Evolutionary conservation across 2,329 filamentous ascomycete species (phyloP), one percentile per base, ranked within the genome.

Genomic region (Podosphaera xanthii): DNA sequence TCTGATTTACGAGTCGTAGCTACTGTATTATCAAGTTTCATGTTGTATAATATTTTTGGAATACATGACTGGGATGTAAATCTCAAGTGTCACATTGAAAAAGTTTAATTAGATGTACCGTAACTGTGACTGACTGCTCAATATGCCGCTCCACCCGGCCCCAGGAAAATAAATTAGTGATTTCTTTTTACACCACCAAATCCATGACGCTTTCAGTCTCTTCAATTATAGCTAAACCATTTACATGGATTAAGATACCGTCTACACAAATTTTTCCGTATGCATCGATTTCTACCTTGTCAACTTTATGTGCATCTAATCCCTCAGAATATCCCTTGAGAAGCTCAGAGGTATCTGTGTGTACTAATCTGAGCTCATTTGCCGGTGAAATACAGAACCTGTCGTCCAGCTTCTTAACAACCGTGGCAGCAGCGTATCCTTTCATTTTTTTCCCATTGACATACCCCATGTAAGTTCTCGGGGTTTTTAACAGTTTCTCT

Each of bases 401-500:
- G 10, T 44, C 35, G 33, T 59, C 57, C 30, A 59, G 34, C 14
- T 59, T 59, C 14, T 53, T 59, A 2, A 59, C 57, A 5, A 59
- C 22, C 10, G 48, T 59, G 14, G 38, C 57, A 22, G 50, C 50
- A 30, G 50, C 57, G 38, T 59, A 59, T 34, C 50, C 48, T 30
- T 33, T 53, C 35, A 52, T 53, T 30, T 59, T 53, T 44, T 53
- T 48, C 10, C 57, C 48, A 53, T 55, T 69, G 70, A 85, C 72
- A 6, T 70, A 70, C 1, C 77, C 82, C 38, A 68, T 70, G 66
- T 84, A 86, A 0, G 68, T 68, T 66, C 84, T 82, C 1, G 79
- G 74, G 14, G 68, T 63, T 55, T 73, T 77, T n/a, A 95, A 72
- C 6, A 91, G 77, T 65, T 88, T 82, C 58, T 81, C 77, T 0